Evolutionary conservation across 805 yeast species (phyloP), one percentile per base, ranked within the genome.

Genomic region (Candida koratica): DNA sequence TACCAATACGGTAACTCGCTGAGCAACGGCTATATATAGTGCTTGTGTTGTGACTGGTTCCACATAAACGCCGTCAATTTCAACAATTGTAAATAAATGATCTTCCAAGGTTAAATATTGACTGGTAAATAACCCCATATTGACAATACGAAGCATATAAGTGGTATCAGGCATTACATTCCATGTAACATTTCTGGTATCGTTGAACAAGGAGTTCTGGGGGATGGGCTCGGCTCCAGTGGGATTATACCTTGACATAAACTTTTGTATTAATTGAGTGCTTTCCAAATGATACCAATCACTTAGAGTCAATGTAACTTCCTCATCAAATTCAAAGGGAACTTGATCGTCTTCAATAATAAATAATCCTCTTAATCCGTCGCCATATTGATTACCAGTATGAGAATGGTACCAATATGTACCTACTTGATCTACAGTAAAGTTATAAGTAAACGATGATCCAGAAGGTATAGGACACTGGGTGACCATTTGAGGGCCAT

Each of bases 161-260:
- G 96, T 89, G 25, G 78, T 87, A 63, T 79, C 78, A 6, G 97
- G 95, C 64, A 84, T 55, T 38, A 90, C 94, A 6, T 63, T 46
- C 83, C 87, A 78, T n/a, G 89, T 75, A 53, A 74, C 67, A 60
- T 84, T 82, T 52, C 70, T 74, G 9, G 95, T 81, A 55, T 88
- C 87, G 65, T 90, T 90, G 59, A 88, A 69, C 50, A 93, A 71
- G 48, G 84, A 61, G 56, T 73, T 69, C 47, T 84, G 83, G 6
- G 98, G 98, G 48, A 93, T 80, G 34, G 98, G 98, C 66, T 93
- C 98, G 28, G 97, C 96, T 54, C 98, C 98, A 7, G 96, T 86
- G 41, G 98, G 98, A 62, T 93, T 93, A 67, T 71, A 79, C 44
- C 80, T 57, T 46, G 65, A 75, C 68, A 88, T 55, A 66, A 93